Conservation (phyloP, 495 filamentous ascomycete species). For the Elasticomyces elasticus region DNA sequence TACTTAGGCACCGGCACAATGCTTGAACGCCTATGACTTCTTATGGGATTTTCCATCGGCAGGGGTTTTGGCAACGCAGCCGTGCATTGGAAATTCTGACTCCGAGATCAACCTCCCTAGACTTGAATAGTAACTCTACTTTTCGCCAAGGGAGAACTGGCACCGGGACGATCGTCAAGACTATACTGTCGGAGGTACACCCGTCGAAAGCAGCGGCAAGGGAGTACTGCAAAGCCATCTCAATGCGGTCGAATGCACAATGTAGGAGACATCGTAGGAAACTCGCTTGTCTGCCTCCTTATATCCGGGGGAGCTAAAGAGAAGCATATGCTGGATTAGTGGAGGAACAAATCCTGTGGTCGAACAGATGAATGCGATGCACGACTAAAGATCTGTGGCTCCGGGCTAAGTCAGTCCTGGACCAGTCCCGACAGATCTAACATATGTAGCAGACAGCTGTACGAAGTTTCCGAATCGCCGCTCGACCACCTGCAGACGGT, state of each 20-base stretch:
- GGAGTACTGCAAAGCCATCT: not conserved
- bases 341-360: not conserved
- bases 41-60: not conserved
- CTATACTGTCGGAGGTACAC: not conserved
- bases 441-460: too few relatives aligned
- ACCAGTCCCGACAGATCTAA: too few relatives aligned
- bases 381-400: too few relatives aligned
- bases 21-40: not conserved
- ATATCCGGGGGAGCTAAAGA: not conserved
- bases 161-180: not conserved
- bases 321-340: not conserved
- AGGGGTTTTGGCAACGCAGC: not conserved
- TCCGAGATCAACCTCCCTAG: not conserved
- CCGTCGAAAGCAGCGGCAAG: not conserved
- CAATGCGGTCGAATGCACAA: not conserved
- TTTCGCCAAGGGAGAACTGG: not conserved
- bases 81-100: not conserved
- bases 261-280: not conserved
- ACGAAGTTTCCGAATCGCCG: too few relatives aligned
- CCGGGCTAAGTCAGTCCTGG: too few relatives aligned
- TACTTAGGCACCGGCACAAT: not conserved
- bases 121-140: not conserved
- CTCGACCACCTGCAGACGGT: too few relatives aligned
- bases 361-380: not conserved
- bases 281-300: not conserved